A percentile compares a stretch with the other conserved stretches of the same genome.
These are phyloP conservation scores for Macrophomina phaseolina DNA, from an alignment of 2,329 filamentous ascomycete genomes.

Conservation along the genomic window DNA sequence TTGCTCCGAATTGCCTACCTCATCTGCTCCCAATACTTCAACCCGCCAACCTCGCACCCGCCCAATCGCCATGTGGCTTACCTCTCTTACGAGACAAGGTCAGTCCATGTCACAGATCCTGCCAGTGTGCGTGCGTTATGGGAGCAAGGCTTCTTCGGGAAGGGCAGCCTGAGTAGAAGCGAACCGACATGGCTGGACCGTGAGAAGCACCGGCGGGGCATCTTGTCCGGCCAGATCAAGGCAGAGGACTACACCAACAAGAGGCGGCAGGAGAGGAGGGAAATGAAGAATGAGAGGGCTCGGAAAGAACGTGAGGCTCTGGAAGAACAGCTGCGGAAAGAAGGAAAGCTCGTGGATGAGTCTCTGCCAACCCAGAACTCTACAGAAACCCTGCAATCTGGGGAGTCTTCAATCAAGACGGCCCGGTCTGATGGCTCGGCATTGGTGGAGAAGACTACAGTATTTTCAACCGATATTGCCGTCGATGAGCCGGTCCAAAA, in stretches of 20 bases:
- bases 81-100: slow-evolving; percentile 82
- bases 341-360: slow-evolving; percentile 46
- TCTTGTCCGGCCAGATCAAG: slow-evolving; percentile 46
- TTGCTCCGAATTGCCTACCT: slow-evolving; percentile 79
- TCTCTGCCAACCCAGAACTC: neutral
- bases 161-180: slow-evolving; percentile 89
- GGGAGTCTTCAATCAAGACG: neutral
- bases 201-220: slow-evolving; percentile 74
- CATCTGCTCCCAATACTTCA: slow-evolving; percentile 75
- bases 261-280: slow-evolving; percentile 78
- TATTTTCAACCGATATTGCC: neutral
- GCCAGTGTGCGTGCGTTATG: slow-evolving; percentile 80
- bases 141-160: slow-evolving; percentile 98
- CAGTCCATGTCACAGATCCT: slow-evolving; percentile 81
- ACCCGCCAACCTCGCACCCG: slow-evolving; percentile 68
- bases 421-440: neutral
- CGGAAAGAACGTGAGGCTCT: slow-evolving; percentile 84
- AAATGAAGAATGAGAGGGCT: slow-evolving; percentile 92
- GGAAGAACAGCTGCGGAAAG: slow-evolving; percentile 69
- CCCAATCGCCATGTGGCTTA: slow-evolving; percentile 71
- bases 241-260: slow-evolving; percentile 78
- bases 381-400: neutral
- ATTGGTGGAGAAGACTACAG: neutral
- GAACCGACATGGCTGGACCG: slow-evolving; percentile 91
- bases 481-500: slow-evolving; percentile 47